Evolutionary conservation across 2,329 filamentous ascomycete genomes (phyloP), one percentile per base, ranked within the genome.

Genomic region (Pseudogymnoascus sp.): DNA sequence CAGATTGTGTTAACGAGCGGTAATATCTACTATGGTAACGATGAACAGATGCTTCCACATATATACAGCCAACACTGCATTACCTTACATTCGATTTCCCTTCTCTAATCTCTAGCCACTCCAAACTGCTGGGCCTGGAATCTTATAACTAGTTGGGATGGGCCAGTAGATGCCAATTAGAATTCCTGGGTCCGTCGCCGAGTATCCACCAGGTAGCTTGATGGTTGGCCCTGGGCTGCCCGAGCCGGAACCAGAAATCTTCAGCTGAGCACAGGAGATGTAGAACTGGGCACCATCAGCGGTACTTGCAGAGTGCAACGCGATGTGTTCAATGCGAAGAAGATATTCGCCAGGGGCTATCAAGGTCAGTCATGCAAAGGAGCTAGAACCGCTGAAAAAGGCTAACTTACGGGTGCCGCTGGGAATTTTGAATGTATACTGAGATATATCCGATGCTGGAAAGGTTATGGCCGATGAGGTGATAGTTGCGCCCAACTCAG

Each of bases 271-370:
- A 67, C 75, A 78, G 65, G 74, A 73, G 68, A 75, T 73, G 68
- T 78, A 78, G 64, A 77, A 73, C 65, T 78, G 76, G 20, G 76
- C 75, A 47, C 75, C 75, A 8, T 60, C 64, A 37, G 50, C 67
- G 61, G 68, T 69, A 65, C 70, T 68, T 20, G 71, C 73, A 67
- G 77, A 75, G 65, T 78, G 76, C 9, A 78, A 72, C 37, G 76
- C 76, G 59, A 77, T 75, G 65, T 77, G 75, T 68, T 78, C 76
- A 18, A 72, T 71, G 60, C 76, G 74, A 57, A 78, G 65, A 59
- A 77, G 68, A 66, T 79, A 78, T 6, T 76, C 70, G 30, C 75
- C 76, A 16, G 72, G 61, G 22, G 72, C 72, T 54, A 7, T 5
- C 6, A 8, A 33, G 43, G 43, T 33, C 28, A 54, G 43, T 54